These are phyloP conservation scores for Monilinia fructicola DNA, from an alignment of 2,329 filamentous ascomycete species.

Conservation along the genomic window DNA sequence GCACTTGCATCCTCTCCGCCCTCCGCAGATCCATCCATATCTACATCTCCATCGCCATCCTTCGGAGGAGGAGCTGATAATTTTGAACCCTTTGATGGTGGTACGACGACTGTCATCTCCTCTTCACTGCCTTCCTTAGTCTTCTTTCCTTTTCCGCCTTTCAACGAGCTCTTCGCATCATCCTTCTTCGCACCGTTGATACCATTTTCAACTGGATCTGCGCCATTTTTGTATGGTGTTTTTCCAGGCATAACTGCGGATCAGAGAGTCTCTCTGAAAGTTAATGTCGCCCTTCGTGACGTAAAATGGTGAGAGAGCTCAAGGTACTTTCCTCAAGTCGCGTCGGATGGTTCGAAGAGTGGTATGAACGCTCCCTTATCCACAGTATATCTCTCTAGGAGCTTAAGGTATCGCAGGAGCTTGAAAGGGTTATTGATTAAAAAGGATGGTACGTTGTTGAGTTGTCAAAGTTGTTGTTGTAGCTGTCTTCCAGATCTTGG, in stretches of 20 bases:
- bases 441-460: conserved; percentile 12
- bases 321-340: conserved; percentile 8
- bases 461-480: conserved; percentile 18
- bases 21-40: conserved; percentile 60
- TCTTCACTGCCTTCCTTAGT: conserved; percentile 64
- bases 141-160: conserved; percentile 64
- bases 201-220: conserved; percentile 68
- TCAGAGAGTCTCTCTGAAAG: conserved; percentile 26
- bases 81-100: conserved; percentile 65
- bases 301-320: conserved; percentile 21
- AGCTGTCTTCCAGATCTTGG: conserved; percentile 20
- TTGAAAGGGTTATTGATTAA: conserved; percentile 12
- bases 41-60: conserved; percentile 67
- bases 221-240: conserved; percentile 65
- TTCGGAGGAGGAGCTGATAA: conserved; percentile 55
- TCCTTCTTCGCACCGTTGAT: conserved; percentile 66
- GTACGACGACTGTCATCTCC: conserved; percentile 80
- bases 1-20: conserved; percentile 42
- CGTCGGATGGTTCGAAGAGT: conserved; percentile 1
- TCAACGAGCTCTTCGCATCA: conserved; percentile 56
- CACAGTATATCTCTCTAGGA: not conserved
- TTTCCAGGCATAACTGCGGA: conserved; percentile 63
- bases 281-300: conserved; percentile 36
- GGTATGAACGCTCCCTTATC: not conserved
- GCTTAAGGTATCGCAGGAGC: not conserved